phyloP scores from a whole-genome alignment of 176 grass and related monocot species.

The Chloris gayana region DNA sequence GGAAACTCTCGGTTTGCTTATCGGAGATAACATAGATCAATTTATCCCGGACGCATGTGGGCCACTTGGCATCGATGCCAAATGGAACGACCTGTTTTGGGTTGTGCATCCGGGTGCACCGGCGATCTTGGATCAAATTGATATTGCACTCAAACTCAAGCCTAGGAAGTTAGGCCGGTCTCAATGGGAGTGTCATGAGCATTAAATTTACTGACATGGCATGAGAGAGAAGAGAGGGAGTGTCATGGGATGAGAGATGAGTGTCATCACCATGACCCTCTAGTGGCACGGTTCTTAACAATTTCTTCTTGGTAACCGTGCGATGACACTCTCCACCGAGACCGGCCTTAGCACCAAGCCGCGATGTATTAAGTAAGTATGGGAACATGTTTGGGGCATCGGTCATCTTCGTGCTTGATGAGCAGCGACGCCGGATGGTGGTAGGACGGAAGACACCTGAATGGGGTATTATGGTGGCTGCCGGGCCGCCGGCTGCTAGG shows the following conservation, averaged over 20 bases:
- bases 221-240: no score
- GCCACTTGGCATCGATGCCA: conserved; percentile 23
- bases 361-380: conserved; percentile 38
- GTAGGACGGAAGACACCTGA: conserved; percentile 23
- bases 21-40: conserved; percentile 49
- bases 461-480: conserved; percentile 60
- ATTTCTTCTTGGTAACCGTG: no score
- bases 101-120: conserved; percentile 50
- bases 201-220: no score
- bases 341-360: conserved; percentile 29
- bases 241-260: no score
- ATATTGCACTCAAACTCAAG: conserved; percentile 39
- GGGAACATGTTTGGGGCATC: conserved; percentile 56
- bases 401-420: conserved; percentile 64
- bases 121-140: conserved; percentile 47
- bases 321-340: no score
- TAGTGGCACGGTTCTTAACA: no score
- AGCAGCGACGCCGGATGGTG: conserved; percentile 42
- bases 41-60: conserved; percentile 42
- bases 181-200: no score
- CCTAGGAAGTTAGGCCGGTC: conserved; percentile 48
- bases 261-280: no score
- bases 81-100: conserved; percentile 79
- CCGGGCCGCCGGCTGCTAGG: no score
- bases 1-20: neutral